phyloP scores from a whole-genome alignment of 768 basidiomycete species.

The Pulveroboletus sp. region DNA sequence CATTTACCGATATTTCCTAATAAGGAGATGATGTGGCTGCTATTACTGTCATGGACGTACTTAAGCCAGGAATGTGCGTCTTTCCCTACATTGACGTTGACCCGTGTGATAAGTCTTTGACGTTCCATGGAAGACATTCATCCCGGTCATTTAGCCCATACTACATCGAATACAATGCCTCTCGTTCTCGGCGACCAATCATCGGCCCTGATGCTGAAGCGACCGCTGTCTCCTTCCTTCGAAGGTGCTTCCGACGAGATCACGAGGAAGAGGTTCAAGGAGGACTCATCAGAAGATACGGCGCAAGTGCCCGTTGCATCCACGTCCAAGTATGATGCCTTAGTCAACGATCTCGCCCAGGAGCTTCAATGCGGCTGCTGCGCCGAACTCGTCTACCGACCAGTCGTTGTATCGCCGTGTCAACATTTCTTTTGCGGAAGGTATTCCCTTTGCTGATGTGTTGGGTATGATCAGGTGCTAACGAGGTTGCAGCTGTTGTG shows the following conservation, averaged over 20 bases:
- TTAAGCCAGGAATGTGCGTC: constrained; percentile 20
- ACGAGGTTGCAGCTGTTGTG: constrained; percentile 55
- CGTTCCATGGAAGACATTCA: constrained; percentile 16
- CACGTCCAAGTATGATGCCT: constrained; percentile 22
- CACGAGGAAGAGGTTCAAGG: constrained; percentile 59
- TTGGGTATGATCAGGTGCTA: constrained; percentile 39
- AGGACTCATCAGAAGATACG: constrained; percentile 31
- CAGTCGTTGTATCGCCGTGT: constrained; percentile 78
- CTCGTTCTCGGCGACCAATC: constrained; percentile 12
- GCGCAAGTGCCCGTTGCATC: constrained; percentile 11
- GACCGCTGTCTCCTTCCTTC: constrained; percentile 57
- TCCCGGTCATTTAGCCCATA: neutral
- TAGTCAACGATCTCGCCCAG: constrained; percentile 61
- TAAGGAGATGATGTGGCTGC: constrained; percentile 24
- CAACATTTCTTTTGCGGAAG: constrained; percentile 92
- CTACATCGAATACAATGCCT: neutral
- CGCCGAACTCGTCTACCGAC: constrained; percentile 73
- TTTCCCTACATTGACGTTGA: constrained; percentile 13
- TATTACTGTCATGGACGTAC: constrained; percentile 15
- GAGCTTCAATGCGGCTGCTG: constrained; percentile 87
- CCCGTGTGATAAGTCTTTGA: constrained; percentile 13
- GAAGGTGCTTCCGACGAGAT: constrained; percentile 43
- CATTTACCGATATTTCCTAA: constrained; percentile 18
- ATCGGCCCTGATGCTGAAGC: constrained; percentile 41
- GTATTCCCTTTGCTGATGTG: constrained; percentile 34